These are phyloP conservation scores for Kodamaea neixiangensis DNA, from an alignment of 805 yeast genomes.

Conservation along the genomic window DNA sequence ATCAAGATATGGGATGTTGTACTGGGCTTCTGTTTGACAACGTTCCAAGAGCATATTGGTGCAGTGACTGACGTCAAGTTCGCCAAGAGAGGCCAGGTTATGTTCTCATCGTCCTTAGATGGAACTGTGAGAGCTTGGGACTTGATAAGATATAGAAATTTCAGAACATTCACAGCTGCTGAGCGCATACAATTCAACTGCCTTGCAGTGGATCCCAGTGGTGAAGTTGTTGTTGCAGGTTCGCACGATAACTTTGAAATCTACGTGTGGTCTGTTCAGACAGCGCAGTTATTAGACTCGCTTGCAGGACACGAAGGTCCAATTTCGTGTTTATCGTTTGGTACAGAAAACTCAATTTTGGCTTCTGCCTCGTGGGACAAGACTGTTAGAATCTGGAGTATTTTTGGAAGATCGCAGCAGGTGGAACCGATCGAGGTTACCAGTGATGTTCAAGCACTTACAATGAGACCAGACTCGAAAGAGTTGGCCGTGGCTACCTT, in stretches of 20 bases:
- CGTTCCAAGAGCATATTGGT: slow-evolving; percentile 88
- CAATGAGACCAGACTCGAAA: slow-evolving; percentile 92
- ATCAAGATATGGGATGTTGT: slow-evolving; percentile 94
- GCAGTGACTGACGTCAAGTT: slow-evolving; percentile 87
- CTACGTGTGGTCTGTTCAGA: slow-evolving; percentile 96
- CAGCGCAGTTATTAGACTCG: slow-evolving; percentile 85
- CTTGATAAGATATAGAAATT: slow-evolving; percentile 86
- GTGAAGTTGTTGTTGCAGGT: slow-evolving; percentile 95
- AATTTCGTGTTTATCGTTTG: slow-evolving; percentile 82
- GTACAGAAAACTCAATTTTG: slow-evolving; percentile 69
- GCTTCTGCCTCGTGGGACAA: slow-evolving; percentile 98
- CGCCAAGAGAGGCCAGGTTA: slow-evolving; percentile 85
- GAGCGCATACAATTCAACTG: slow-evolving; percentile 83
- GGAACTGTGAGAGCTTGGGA: slow-evolving; percentile 99
- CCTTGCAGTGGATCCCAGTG: slow-evolving; percentile 94
- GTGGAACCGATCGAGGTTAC: slow-evolving; percentile 89
- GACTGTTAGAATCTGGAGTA: slow-evolving; percentile 89
- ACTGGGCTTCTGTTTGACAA: slow-evolving; percentile 90
- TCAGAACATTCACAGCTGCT: slow-evolving; percentile 91
- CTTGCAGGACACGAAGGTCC: slow-evolving; percentile 96
- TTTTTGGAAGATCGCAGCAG: slow-evolving; percentile 81
- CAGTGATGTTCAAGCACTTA: slow-evolving; percentile 79
- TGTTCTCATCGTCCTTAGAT: slow-evolving; percentile 89
- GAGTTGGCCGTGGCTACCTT: slow-evolving; percentile 84
- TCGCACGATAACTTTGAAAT: slow-evolving; percentile 87